Evolutionary conservation across 768 basidiomycete genomes (phyloP).

Genomic region (Amanita exitialis): DNA sequence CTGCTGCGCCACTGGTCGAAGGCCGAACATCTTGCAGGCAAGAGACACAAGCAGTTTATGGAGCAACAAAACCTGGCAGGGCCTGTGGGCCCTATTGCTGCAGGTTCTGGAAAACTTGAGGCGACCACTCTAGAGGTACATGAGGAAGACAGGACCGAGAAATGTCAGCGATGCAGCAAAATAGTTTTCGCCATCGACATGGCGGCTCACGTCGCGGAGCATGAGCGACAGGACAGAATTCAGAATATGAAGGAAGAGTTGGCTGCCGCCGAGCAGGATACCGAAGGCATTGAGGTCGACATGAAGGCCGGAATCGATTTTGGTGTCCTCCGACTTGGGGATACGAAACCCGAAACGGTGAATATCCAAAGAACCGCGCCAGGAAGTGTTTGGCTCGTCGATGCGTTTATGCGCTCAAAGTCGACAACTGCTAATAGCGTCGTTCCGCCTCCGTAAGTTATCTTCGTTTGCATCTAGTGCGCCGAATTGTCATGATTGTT

Average conservation of each 20-base stretch:
- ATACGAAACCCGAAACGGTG: slow-evolving; percentile 15
- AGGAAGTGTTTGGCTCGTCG: slow-evolving; percentile 14
- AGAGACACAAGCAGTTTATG: slow-evolving; percentile 16
- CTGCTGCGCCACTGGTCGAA: slow-evolving; percentile 12
- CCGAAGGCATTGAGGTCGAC: slow-evolving; percentile 33
- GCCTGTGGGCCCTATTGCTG: background rate
- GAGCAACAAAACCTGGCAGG: background rate
- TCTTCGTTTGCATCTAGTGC: background rate
- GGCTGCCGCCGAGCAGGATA: slow-evolving; percentile 34
- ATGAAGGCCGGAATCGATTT: slow-evolving; percentile 33
- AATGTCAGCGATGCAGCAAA: slow-evolving; percentile 17
- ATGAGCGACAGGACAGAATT: slow-evolving; percentile 18
- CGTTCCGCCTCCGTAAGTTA: slow-evolving; percentile 16
- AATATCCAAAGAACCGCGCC: slow-evolving; percentile 16
- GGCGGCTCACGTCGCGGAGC: slow-evolving; percentile 19
- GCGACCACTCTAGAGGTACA: background rate
- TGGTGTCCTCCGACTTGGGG: slow-evolving; percentile 26
- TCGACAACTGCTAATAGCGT: slow-evolving; percentile 12
- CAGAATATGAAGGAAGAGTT: slow-evolving; percentile 21
- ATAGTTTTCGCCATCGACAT: slow-evolving; percentile 14
- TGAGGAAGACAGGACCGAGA: slow-evolving; percentile 7
- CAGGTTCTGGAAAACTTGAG: background rate
- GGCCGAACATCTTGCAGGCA: slow-evolving; percentile 19
- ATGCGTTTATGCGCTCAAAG: slow-evolving; percentile 14
- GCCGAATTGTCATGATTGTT: background rate